Evolutionary conservation across 2,329 filamentous ascomycete genomes (phyloP).

Genomic region (Cercospora beticola): DNA sequence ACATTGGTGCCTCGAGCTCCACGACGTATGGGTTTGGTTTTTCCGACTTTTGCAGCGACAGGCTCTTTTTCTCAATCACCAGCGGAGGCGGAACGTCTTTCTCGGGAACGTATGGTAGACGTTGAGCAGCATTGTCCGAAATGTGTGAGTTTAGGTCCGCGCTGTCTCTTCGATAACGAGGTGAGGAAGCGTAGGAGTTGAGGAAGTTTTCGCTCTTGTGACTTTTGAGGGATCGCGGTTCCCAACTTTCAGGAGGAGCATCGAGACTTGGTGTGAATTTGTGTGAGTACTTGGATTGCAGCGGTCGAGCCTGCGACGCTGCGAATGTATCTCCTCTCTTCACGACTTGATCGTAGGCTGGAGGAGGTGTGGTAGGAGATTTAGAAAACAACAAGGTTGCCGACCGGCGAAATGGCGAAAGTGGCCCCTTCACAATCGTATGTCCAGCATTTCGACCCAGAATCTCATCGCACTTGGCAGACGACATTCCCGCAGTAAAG

Average conservation of each 20-base stretch:
- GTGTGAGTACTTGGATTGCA: not conserved
- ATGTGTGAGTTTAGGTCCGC: not conserved
- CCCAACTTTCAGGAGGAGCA: not conserved
- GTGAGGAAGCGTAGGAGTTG: not conserved
- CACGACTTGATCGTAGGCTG: not conserved
- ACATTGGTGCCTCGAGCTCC: not conserved
- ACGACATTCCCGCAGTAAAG: not conserved
- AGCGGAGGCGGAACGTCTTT: not conserved
- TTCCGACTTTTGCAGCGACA: not conserved
- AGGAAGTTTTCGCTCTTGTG: not conserved
- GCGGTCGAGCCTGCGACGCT: not conserved
- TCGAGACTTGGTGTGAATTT: not conserved
- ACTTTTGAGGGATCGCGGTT: not conserved
- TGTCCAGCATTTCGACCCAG: not conserved
- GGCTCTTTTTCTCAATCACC: not conserved
- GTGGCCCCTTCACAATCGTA: not conserved
- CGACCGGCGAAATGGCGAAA: not conserved
- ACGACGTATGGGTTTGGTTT: not conserved
- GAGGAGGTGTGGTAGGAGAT: not conserved
- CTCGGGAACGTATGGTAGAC: not conserved
- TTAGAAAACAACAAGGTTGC: not conserved
- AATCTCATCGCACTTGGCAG: not conserved
- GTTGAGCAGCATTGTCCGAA: not conserved
- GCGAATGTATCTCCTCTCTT: not conserved
- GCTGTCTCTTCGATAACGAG: conserved; percentile 1